Base-by-base conservation (phyloP, 129 eudicot species). In the Chrysanthemum seticuspe region DNA sequence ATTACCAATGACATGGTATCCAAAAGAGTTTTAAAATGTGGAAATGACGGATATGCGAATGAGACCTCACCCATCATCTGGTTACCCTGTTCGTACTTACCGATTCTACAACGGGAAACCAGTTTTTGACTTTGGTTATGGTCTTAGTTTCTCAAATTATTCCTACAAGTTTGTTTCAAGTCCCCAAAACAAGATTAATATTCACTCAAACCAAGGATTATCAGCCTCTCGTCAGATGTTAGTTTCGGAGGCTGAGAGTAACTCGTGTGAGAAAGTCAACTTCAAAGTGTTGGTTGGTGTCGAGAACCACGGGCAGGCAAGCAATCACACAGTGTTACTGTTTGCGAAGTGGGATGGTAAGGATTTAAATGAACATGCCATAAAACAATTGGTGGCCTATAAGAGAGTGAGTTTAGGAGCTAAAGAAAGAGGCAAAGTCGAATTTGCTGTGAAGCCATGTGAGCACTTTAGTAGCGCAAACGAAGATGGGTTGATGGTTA, bases 1-100 rank as follows among this genome's bases (percentile, higher is more conserved):
- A 76, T 75, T 89, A 68, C 92, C 96, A 0, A n/a, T 86, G 79
- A 89, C 96, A 10, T 89, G 96, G 96, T 89, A 89, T 56, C 96
- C 96, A 9, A 69, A 71, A 75, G 84, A 81, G 9, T 86, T 86
- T 68, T 59, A 66, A 58, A 86, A 78, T 2, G 79, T 89, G 21
- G 80, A 86, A 0, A 89, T 89, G 96, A 86, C 89, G 0, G 83
- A 86, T 80, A 89, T 89, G 96, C 79, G 88, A n/a, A 84, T 89
- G 92, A 70, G 96, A 66, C 87, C 96, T 5, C 86, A 89, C 63
- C 31, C 31, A 29, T 29, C 31, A 2, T 29, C 3, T 29, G 31
- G 31, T 29, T 29, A 29, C 31, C 31, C 31, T 29, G 31, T 2
- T 29, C 31, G 31, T 1, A 29, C 31, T 1, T 29, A 2, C 31